Conservation (phyloP, 352 stramenopile species). For the Pseudoperonospora humuli region DNA sequence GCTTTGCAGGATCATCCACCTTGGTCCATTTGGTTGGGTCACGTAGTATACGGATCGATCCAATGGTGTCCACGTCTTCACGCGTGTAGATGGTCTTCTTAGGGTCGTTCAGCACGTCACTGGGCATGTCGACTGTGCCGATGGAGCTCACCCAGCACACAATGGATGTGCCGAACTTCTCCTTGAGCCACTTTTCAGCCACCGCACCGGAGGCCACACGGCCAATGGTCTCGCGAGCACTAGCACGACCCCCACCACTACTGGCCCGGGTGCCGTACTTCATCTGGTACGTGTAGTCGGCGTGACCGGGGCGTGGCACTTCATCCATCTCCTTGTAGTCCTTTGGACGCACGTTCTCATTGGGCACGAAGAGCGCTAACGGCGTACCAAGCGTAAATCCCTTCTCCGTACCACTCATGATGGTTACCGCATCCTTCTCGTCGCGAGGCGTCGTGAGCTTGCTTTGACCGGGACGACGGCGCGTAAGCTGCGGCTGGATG, state of each 20-base stretch:
- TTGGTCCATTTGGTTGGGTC: conserved; percentile 59
- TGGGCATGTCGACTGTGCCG: conserved; percentile 78
- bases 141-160: conserved; percentile 88
- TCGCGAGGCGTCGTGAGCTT: conserved; percentile 97
- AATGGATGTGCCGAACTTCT: conserved; percentile 88
- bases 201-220: conserved; percentile 95
- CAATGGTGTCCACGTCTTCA: conserved; percentile 77
- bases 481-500: conserved; percentile 96
- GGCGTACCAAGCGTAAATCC: conserved; percentile 94
- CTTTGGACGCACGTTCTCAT: conserved; percentile 94
- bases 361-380: conserved; percentile 94
- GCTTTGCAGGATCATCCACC: conserved; percentile 30
- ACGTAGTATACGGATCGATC: conserved; percentile 74
- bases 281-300: conserved; percentile 98
- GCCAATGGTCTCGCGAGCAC: conserved; percentile 97
- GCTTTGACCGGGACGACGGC: conserved; percentile 94
- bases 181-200: conserved; percentile 92
- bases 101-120: conserved; percentile 54
- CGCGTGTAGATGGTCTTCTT: conserved; percentile 63
- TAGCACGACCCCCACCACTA: conserved; percentile 93
- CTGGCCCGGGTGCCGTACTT: conserved; percentile 98
- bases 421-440: conserved; percentile 96
- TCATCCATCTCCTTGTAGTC: conserved; percentile 97
- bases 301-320: conserved; percentile 89
- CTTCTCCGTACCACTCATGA: conserved; percentile 93